Evolutionary conservation across 768 basidiomycete species (phyloP).

Genomic region (Termitomyces sp.): DNA sequence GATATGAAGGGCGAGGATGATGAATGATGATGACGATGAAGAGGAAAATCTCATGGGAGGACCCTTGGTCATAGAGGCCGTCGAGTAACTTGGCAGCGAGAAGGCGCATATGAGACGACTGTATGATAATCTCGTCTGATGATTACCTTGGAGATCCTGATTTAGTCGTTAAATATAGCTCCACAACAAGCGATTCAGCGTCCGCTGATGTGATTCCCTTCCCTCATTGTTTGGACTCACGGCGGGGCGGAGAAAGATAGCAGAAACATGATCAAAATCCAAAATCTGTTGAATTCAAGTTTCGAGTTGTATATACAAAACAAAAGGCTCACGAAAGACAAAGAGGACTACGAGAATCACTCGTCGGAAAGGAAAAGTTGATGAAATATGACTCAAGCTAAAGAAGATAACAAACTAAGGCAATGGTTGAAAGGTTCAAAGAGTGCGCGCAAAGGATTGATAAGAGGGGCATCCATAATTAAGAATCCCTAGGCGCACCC

Average conservation of each 20-base stretch:
- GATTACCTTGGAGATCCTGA: no score
- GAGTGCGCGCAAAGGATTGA: not conserved
- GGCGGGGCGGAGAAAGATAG: no score
- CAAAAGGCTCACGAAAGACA: not conserved
- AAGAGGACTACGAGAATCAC: not conserved
- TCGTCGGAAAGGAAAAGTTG: not conserved
- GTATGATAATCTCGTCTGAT: no score
- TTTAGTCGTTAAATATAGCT: no score
- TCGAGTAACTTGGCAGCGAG: not conserved
- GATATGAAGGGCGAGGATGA: not conserved
- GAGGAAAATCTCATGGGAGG: not conserved
- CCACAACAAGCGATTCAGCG: no score
- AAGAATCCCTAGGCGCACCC: not conserved
- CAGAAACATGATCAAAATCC: not conserved
- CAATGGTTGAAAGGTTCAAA: not conserved
- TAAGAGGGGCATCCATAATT: no score
- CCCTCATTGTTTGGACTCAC: no score
- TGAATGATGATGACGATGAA: not conserved
- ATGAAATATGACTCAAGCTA: not conserved
- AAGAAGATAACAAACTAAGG: not conserved
- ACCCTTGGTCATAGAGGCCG: not conserved
- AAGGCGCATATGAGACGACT: no score
- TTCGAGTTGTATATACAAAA: not conserved
- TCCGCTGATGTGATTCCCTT: no score
- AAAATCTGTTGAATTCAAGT: not conserved